Evolutionary conservation across 805 yeast genomes (phyloP), one percentile per base, ranked within the genome.

Genomic region (Saccharomycopsis schoenii): DNA sequence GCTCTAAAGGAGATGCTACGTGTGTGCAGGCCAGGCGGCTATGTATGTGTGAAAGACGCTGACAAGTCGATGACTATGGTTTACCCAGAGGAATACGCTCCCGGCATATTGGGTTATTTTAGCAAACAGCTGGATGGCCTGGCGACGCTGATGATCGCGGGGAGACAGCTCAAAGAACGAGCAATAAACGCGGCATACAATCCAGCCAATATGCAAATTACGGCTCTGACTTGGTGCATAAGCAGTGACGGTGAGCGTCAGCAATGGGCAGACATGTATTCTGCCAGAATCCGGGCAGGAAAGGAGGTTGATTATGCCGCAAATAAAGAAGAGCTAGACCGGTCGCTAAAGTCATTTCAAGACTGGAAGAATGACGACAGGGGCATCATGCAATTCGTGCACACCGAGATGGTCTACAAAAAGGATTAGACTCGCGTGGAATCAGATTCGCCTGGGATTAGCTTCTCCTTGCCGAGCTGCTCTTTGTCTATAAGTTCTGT

Each of bases 1-100:
- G 78, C 75, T 4, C 59, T 76, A 42, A 62, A 65, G 39, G 78
- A 76, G 62, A 71, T 76, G 74, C 64, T 57, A 29, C 63, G 79
- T 51, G 79, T 76, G 10, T 65, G 68, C 42, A 74, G 72, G 66
- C 68, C 67, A 9, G 70, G 71, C 2, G 77, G 78, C 0, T 63
- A 65, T 55, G 70, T 74, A 2, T 74, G 76, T 42, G 67, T 67
- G 5, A 67, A 70, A 42, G 78, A 76, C 54, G 70, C 72, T 12
- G 77, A 73, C 52, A 24, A 69, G 11, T 61, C 52, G 1, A 56
- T 66, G 41, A 59, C 58, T 4, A 54, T 65, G 9, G 65, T 65
- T 1, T 68, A 61, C 43, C 74, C 74, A n/a, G 61, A 61, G 11
- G 39, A 59, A 21, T 66, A 67, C 57, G 14, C 34, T 2, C 17